Evolutionary conservation across 805 yeast genomes (phyloP).

Genomic region (Yarrowia sp.): DNA sequence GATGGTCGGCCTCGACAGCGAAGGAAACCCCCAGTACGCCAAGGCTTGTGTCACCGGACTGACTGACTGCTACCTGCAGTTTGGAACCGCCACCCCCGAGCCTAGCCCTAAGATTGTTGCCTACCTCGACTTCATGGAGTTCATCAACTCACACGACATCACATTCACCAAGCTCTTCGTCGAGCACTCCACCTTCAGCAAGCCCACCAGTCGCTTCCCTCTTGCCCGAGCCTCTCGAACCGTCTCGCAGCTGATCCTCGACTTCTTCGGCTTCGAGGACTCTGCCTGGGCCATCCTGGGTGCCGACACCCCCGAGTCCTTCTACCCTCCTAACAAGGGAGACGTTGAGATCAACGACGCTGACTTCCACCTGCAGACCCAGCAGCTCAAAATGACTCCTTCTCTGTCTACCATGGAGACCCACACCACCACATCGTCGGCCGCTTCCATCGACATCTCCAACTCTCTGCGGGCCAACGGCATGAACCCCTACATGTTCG

Average conservation of each 20-base stretch:
- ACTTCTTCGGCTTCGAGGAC: slow-evolving; percentile 13
- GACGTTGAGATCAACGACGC: slow-evolving; percentile 26
- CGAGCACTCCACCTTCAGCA: slow-evolving; percentile 33
- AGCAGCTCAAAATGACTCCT: slow-evolving; percentile 8
- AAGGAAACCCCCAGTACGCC: slow-evolving; percentile 9
- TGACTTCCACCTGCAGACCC: slow-evolving; percentile 19
- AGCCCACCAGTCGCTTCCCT: slow-evolving; percentile 32
- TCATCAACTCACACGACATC: slow-evolving; percentile 31
- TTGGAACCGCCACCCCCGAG: not conserved
- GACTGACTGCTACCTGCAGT: slow-evolving; percentile 16
- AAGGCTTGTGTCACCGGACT: slow-evolving; percentile 31
- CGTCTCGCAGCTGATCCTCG: slow-evolving; percentile 29
- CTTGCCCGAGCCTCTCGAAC: slow-evolving; percentile 32
- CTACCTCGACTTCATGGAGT: slow-evolving; percentile 34
- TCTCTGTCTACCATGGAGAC: slow-evolving; percentile 22
- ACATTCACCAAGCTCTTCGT: slow-evolving; percentile 31
- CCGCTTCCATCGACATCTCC: slow-evolving; percentile 1
- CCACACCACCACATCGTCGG: slow-evolving; percentile 16
- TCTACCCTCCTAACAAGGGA: slow-evolving; percentile 24
- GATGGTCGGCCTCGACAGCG: slow-evolving; percentile 30
- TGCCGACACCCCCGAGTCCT: slow-evolving; percentile 10
- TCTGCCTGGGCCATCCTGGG: slow-evolving; percentile 15
- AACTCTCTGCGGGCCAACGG: slow-evolving; percentile 3
- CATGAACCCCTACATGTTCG: slow-evolving; percentile 25
- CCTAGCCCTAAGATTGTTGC: slow-evolving; percentile 31